A percentile compares a stretch with the other conserved stretches of the same genome.
Evolutionary conservation across 768 basidiomycete species (phyloP).

Genomic region (Tremella yokohamensis): DNA sequence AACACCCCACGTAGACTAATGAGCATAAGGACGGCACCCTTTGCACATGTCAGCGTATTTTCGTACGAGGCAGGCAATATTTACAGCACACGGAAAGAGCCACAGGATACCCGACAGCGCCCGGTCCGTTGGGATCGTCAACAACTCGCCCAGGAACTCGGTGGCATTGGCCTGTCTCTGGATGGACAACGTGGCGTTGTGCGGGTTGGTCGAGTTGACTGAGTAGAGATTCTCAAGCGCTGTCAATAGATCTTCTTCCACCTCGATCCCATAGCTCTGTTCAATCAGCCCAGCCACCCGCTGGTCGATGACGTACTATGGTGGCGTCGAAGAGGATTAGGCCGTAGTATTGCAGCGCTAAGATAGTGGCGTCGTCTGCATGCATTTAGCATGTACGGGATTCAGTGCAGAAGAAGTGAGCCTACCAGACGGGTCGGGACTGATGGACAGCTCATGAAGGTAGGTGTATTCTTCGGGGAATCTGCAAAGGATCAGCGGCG

Average conservation of each 20-base stretch:
- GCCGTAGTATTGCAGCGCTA: slow-evolving; percentile 32
- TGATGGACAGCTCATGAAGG: not conserved
- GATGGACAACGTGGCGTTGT: slow-evolving; percentile 4
- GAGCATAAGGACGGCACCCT: slow-evolving; percentile 26
- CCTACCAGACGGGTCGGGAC: not conserved
- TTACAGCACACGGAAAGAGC: slow-evolving; percentile 39
- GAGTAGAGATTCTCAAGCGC: slow-evolving; percentile 21
- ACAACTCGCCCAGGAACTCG: slow-evolving; percentile 15
- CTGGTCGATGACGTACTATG: not conserved
- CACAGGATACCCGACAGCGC: slow-evolving; percentile 34
- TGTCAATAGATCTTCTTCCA: slow-evolving; percentile 15
- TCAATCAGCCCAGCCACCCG: not conserved
- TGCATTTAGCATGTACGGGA: slow-evolving; percentile 11
- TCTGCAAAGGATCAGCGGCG: slow-evolving; percentile 4
- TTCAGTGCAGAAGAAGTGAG: not conserved
- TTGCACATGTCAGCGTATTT: not conserved
- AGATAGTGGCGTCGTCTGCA: slow-evolving; percentile 16
- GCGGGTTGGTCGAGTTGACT: slow-evolving; percentile 22
- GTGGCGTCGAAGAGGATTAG: slow-evolving; percentile 23
- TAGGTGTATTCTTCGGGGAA: slow-evolving; percentile 10
- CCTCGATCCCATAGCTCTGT: slow-evolving; percentile 36
- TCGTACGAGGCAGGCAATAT: not conserved
- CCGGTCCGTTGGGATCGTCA: slow-evolving; percentile 23
- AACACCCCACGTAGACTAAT: slow-evolving; percentile 23
- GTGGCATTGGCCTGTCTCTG: slow-evolving; percentile 12